Base-by-base conservation (phyloP, 306 rosid species). In the Luffa aegyptiaca region DNA sequence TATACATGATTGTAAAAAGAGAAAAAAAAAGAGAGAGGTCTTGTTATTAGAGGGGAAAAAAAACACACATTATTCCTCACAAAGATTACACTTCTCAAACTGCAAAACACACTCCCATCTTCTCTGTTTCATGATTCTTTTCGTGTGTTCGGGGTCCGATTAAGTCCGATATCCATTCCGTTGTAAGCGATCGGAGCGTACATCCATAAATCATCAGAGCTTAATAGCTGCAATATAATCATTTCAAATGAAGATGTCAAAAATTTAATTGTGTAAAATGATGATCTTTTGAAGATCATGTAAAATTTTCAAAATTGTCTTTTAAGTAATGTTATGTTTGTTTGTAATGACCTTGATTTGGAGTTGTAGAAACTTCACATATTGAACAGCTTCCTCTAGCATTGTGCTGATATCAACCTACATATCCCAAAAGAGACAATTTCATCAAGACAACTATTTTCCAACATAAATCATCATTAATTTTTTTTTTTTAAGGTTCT, bases 341-440 rank as follows among this genome's bases (percentile, higher is more conserved):
- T 51, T 46, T 31, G 57, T 48, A 41, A 76, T 82, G 81, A 92
- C 98, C 98, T 93, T 91, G 65, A 93, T 91, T 86, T 95, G 99
- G 69, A 91, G 93, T 81, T 91, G 97, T 66, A 95, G 83, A 74
- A 95, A 92, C 84, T 91, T 92, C 74, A 95, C 99, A 85, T 95
- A 93, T 42, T 87, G 90, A 71, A 91, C 97, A 69, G 96, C 97
- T 88, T 95, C 99, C 84, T 95, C 99, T 48, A 95, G 99, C 97
- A 95, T 95, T 83, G 97, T 95, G 90, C 97, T 92, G 78, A 91
- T 91, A 86, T 95, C 98, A 75, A 95, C 97, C 97, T 94, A 83
- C 66, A 90, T 16, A 80, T 84, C 81, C 41, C 45, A 82, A 70
- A 12, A 51, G 4, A 80, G 18, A 21, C 79, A 8, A 74, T 8